Evolutionary conservation across 768 basidiomycete species (phyloP), one percentile per base, ranked within the genome.

Genomic region (Naganishia kalamii): DNA sequence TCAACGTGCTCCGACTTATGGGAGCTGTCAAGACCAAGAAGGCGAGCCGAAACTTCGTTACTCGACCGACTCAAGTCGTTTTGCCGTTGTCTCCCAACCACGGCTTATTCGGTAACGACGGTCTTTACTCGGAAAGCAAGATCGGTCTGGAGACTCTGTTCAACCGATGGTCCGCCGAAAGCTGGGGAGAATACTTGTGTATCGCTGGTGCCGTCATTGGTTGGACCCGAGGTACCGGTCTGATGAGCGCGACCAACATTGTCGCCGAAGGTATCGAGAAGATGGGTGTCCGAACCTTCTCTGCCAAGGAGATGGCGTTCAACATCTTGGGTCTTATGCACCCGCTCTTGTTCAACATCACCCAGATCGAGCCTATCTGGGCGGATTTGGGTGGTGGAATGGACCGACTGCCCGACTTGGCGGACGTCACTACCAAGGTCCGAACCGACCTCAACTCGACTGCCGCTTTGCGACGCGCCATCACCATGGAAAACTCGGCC

Each of bases 261-360:
- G 88, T 97, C 60, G 92, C 96, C 29, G 89, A 93, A 65, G 91
- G 92, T 61, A 84, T 99, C 46, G 96, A 99, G 81, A 84, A 86
- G 65, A 84, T 88, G 68, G 96, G 96, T 67, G 90, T 96, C 65
- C 86, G 96, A 70, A 99, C 96, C 1, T 99, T 98, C 85, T 98
- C 94, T 0, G 89, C 96, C 30, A 98, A 98, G 81, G 96, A 99
- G 80, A 99, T 98, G 96, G 93, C 96, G 0, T 99, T 99, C 86
- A 99, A 99, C 80, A 92, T 99, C 72, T 87, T 99, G 62, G 94
- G 96, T 66, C 84, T 99, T 54, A 98, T 99, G 94, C 96, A 99
- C 75, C 96, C 96, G 47, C 86, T 98, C 6, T 84, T 99, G 60
- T 98, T 98, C 85, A 96, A 94, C 79, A 94, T 99, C 74, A 96